These are phyloP conservation scores for Magnaporthiopsis rhizophila DNA, from an alignment of 2,329 filamentous ascomycete species.

Conservation along the genomic window DNA sequence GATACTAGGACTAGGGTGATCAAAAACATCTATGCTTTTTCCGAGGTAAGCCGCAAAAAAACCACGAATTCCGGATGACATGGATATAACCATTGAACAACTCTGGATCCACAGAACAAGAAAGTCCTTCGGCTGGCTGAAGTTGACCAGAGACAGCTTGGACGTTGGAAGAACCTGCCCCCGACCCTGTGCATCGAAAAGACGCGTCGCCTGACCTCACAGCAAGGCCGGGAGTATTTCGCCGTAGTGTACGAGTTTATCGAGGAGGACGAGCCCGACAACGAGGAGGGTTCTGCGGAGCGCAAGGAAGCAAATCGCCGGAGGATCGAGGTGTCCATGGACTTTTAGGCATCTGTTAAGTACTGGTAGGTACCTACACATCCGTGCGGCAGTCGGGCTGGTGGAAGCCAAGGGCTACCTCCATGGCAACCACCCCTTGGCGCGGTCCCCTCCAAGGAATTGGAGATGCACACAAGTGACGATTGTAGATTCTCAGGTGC, in stretches of 20 bases:
- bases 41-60: not conserved
- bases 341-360: not conserved
- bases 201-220: not conserved
- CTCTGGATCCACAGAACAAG: too few relatives aligned
- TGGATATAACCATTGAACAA: not conserved
- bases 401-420: too few relatives aligned
- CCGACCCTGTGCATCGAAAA: not conserved
- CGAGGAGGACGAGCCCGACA: not conserved
- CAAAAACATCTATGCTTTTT: not conserved
- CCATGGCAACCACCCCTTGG: too few relatives aligned
- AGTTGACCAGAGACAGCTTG: too few relatives aligned
- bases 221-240: not conserved
- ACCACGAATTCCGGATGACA: not conserved
- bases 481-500: too few relatives aligned
- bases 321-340: not conserved
- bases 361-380: too few relatives aligned
- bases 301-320: not conserved
- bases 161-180: not conserved
- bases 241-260: slow-evolving; percentile 1
- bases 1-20: not conserved
- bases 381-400: too few relatives aligned
- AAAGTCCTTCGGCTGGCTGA: too few relatives aligned
- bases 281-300: not conserved
- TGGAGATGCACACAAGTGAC: too few relatives aligned
- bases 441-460: too few relatives aligned